Conservation (phyloP, 179 eudicot genomes). For the Beta macrorhiza region DNA sequence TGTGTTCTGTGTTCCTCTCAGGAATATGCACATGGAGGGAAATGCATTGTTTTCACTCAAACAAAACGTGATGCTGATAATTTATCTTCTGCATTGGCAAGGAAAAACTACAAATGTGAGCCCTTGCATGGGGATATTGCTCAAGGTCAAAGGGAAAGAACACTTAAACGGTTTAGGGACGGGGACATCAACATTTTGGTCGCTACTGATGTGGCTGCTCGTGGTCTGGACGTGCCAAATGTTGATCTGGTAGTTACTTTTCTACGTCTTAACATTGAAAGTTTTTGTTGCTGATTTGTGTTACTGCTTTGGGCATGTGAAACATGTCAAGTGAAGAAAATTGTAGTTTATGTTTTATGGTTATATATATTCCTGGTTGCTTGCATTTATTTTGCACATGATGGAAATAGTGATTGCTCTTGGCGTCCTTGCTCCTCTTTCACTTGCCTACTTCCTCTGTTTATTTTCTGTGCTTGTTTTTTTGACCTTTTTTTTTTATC, state of each 20-base stretch:
- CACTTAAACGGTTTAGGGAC: conserved; percentile 73
- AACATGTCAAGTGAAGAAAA: background rate
- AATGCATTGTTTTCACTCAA: conserved; percentile 90
- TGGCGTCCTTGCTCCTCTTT: background rate
- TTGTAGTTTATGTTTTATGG: background rate
- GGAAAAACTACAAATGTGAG: conserved; percentile 61
- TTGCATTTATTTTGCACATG: background rate
- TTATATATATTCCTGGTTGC: background rate
- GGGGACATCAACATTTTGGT: conserved; percentile 73
- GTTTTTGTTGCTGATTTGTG: background rate
- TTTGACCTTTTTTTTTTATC: background rate
- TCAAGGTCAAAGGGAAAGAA: conserved; percentile 88
- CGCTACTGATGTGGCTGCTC: conserved; percentile 99
- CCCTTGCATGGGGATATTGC: conserved; percentile 94
- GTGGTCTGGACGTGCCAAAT: conserved; percentile 96
- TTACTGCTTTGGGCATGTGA: background rate
- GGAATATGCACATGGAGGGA: conserved; percentile 96
- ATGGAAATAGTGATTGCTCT: background rate
- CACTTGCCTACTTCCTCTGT: background rate
- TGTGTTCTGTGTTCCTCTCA: conserved; percentile 20
- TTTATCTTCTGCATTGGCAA: conserved; percentile 63
- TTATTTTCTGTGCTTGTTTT: background rate
- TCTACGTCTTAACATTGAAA: background rate
- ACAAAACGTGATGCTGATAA: conserved; percentile 96
- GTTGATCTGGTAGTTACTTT: conserved; percentile 76